Evolutionary conservation across 345 rosid species (phyloP), one percentile per base, ranked within the genome.

Genomic region (Eucalyptus sp.): DNA sequence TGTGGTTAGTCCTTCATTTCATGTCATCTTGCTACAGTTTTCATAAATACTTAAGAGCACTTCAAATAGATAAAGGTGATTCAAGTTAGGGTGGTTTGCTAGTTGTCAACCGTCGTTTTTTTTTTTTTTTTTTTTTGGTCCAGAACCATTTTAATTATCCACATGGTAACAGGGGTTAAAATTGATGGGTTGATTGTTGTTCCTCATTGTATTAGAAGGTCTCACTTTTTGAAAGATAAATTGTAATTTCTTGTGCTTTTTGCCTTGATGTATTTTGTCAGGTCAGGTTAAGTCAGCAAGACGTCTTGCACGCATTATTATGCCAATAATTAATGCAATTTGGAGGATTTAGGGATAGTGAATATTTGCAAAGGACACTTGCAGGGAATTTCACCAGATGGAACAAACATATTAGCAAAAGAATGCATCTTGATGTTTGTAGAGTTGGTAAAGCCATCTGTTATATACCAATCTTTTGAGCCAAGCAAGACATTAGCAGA

Each of bases 381-480:
- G 92, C 94, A 92, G 91, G 92, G 99, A 96, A 89, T 96, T 96
- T 91, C 94, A 94, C 85, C 96, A 93, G 88, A 50, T 15, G 52
- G 52, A 50, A 5, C 0, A 50, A 0, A 50, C 3, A 0, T 2
- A 14, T 50, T 5, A 50, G 51, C 51, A 50, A 14, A 50, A 14
- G 51, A 50, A 50, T 50, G 17, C 17, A 50, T 50, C 52, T 50
- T 50, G 52, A 50, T 50, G 7, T 50, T 50, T 50, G 7, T 14
- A 14, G 18, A 50, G 52, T 15, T 50, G 52, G 52, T 5, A 5
- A 48, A 11, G 50, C 50, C 50, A 13, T 13, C 5, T 11, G 2
- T 48, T 4, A 11, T 11, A 48, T 48, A 48, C 1, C 0, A 1
- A 5, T 48, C 50, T 48, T 48, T 48, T 48, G 13, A 48, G 50